phyloP scores from a whole-genome alignment of 176 grass and related monocot species.

The Carex kokanica region DNA sequence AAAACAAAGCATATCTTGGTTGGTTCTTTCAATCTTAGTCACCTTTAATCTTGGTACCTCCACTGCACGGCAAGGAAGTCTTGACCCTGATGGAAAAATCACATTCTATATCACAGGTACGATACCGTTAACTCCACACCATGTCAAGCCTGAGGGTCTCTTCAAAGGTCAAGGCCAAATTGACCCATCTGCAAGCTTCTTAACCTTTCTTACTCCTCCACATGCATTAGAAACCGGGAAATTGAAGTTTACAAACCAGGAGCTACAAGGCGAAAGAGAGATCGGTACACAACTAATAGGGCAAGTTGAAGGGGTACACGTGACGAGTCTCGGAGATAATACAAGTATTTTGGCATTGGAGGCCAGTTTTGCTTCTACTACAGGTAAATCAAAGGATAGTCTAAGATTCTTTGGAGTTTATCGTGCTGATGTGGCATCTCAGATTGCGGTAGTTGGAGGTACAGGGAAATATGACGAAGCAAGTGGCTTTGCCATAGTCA shows the following conservation, averaged over 20 bases:
- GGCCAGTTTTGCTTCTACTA: slow-evolving; percentile 34
- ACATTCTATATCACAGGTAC: slow-evolving; percentile 44
- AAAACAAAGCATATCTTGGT: neutral
- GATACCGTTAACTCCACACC: neutral
- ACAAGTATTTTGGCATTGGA: slow-evolving; percentile 54
- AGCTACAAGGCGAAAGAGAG: slow-evolving; percentile 34
- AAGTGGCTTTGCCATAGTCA: slow-evolving; percentile 49
- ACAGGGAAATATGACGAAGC: slow-evolving; percentile 39
- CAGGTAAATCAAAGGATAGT: slow-evolving; percentile 31
- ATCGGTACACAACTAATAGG: slow-evolving; percentile 35
- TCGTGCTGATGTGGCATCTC: slow-evolving; percentile 26
- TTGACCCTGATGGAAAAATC: slow-evolving; percentile 39
- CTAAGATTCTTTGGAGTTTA: slow-evolving; percentile 67
- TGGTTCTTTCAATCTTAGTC: slow-evolving; percentile 39
- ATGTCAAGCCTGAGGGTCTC: neutral
- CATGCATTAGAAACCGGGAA: slow-evolving; percentile 28
- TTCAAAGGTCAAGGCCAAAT: slow-evolving; percentile 34
- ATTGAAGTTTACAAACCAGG: slow-evolving; percentile 47
- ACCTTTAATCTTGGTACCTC: slow-evolving; percentile 15
- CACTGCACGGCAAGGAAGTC: slow-evolving; percentile 22
- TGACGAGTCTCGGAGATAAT: slow-evolving; percentile 40
- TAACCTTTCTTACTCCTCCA: slow-evolving; percentile 41
- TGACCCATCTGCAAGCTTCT: slow-evolving; percentile 27
- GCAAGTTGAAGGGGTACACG: slow-evolving; percentile 52
- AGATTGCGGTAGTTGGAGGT: slow-evolving; percentile 68